A percentile compares a stretch with the other conserved stretches of the same genome.
Evolutionary conservation across 2,329 filamentous ascomycete species (phyloP).

Genomic region (Hymenoscyphus occultus): DNA sequence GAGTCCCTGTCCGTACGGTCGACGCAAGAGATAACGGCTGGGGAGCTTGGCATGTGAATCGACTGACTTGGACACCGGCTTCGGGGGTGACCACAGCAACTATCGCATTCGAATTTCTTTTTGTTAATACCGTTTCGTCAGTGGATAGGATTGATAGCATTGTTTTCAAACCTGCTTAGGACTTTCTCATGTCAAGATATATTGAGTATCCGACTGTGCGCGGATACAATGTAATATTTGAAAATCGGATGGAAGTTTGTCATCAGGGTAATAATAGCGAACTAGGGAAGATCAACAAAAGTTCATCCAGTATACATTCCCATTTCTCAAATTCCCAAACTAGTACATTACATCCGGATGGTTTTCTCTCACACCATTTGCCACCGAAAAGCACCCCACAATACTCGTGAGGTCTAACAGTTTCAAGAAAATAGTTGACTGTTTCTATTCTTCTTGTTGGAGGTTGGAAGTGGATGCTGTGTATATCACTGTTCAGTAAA

Average conservation of each 20-base stretch:
- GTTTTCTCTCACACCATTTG: neutral
- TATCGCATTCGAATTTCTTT: constrained; percentile 8
- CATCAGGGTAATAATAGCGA: too few species aligned
- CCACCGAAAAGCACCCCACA: neutral
- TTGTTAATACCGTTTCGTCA: neutral
- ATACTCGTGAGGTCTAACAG: neutral
- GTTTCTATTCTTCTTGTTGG: too few species aligned
- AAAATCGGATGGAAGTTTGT: too few species aligned
- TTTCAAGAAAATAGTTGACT: neutral
- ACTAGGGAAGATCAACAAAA: too few species aligned
- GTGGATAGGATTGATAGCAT: constrained; percentile 5
- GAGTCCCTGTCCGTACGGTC: neutral
- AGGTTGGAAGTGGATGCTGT: too few species aligned
- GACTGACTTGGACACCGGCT: neutral
- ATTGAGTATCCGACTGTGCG: too few species aligned
- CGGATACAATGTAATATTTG: too few species aligned
- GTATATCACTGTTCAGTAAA: too few species aligned
- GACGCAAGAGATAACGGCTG: constrained; percentile 6
- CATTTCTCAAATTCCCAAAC: too few species aligned
- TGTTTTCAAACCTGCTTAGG: constrained; percentile 5
- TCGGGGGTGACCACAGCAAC: neutral
- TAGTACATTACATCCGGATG: neutral
- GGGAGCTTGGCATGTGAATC: constrained; percentile 4
- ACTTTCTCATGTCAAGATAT: neutral
- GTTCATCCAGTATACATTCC: too few species aligned